Conservation (phyloP, 225 moss, liverwort and hornwort species). For the Straminergon stramineum region DNA sequence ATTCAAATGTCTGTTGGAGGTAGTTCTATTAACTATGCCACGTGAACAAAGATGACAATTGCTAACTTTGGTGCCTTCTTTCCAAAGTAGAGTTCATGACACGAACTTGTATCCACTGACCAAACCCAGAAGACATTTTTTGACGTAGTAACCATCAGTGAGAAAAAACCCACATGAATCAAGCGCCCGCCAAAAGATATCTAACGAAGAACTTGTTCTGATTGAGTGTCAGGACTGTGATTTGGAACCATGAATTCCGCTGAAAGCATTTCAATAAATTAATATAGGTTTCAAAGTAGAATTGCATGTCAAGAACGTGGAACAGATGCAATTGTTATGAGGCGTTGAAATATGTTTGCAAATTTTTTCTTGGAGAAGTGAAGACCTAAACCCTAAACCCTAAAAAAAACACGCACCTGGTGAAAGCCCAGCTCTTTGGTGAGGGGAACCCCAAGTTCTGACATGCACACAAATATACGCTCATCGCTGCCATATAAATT, state of each 20-base stretch:
- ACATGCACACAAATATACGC: conserved; percentile 19
- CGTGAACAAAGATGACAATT: not conserved
- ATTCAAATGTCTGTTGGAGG: not conserved
- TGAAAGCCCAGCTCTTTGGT: conserved; percentile 25
- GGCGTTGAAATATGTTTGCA: not conserved
- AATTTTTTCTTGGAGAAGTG: not conserved
- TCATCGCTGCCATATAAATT: conserved; percentile 19
- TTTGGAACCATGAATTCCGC: not conserved
- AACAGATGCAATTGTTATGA: not conserved
- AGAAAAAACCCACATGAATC: not conserved
- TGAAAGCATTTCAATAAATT: not conserved
- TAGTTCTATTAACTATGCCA: not conserved
- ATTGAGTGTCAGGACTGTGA: not conserved
- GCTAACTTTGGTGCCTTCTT: no score
- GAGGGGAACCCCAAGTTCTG: conserved; percentile 24
- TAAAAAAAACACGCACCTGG: not conserved
- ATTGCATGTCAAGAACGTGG: not conserved
- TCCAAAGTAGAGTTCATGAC: not conserved
- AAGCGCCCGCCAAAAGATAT: not conserved
- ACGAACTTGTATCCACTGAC: no score
- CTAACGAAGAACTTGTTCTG: not conserved
- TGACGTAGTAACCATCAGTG: not conserved
- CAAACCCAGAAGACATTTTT: not conserved
- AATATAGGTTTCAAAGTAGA: not conserved
- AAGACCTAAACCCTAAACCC: not conserved